A percentile compares a stretch with the other conserved stretches of the same genome.
These are phyloP conservation scores for Hygrophoropsis aurantiaca DNA, from an alignment of 768 basidiomycete genomes.

Conservation along the genomic window DNA sequence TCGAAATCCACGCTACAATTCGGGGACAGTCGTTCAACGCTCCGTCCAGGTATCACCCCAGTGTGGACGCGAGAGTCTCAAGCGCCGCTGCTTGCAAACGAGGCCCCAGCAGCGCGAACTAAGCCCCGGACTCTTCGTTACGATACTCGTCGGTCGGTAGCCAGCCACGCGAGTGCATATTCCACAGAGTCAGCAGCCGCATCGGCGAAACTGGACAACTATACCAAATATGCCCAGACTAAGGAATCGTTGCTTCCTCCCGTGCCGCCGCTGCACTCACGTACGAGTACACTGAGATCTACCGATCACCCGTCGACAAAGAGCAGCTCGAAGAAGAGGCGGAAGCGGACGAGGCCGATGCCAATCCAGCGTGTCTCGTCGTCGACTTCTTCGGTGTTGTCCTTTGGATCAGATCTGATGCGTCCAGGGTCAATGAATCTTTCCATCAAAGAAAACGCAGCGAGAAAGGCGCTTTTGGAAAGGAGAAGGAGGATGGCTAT, in stretches of 20 bases:
- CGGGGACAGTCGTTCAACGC: conserved; percentile 7
- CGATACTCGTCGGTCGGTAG: conserved; percentile 1
- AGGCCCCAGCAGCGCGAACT: neutral
- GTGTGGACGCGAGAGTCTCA: conserved; percentile 12
- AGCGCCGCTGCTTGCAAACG: conserved; percentile 7
- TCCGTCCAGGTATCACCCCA: conserved; percentile 5
- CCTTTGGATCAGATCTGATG: conserved; percentile 14
- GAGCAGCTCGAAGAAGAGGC: neutral
- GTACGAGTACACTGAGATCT: conserved; percentile 8
- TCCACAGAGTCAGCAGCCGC: conserved; percentile 21
- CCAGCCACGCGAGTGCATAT: conserved; percentile 21
- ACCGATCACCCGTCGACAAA: conserved; percentile 1
- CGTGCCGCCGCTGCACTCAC: neutral
- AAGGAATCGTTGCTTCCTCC: conserved; percentile 2
- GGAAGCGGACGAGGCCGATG: conserved; percentile 10
- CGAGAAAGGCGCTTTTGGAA: conserved; percentile 24
- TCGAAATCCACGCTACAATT: neutral
- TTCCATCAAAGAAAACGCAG: conserved; percentile 20
- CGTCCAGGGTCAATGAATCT: conserved; percentile 1
- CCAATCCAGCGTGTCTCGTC: conserved; percentile 20
- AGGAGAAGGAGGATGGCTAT: conserved; percentile 18
- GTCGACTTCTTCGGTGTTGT: conserved; percentile 25
- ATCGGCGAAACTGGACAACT: conserved; percentile 22
- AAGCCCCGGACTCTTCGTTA: neutral
- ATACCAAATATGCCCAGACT: conserved; percentile 18